Evolutionary conservation across 2,329 filamentous ascomycete genomes (phyloP).

Genomic region (Stemphylium lycopersici): DNA sequence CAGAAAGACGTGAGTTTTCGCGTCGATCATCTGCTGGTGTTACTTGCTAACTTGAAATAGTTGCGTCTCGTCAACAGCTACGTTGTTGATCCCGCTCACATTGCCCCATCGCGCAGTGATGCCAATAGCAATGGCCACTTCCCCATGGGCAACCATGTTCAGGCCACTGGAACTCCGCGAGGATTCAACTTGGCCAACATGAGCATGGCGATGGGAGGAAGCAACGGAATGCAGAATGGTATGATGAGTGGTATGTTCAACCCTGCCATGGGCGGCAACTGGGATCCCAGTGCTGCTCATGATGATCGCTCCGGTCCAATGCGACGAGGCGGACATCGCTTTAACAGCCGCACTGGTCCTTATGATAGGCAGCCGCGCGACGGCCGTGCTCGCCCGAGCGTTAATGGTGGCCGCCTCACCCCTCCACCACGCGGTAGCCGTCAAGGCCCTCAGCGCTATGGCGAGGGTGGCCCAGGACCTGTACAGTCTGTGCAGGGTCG

Average conservation of each 20-base stretch:
- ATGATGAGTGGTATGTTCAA: constrained; percentile 57
- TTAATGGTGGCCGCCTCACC: constrained; percentile 56
- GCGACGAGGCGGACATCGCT: constrained; percentile 49
- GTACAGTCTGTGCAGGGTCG: constrained; percentile 90
- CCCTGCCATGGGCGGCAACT: constrained; percentile 57
- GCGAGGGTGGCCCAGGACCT: constrained; percentile 78
- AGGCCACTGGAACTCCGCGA: constrained; percentile 80
- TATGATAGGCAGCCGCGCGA: constrained; percentile 51
- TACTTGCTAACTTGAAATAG: constrained; percentile 54
- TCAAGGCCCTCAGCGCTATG: constrained; percentile 67
- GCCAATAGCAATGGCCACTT: constrained; percentile 96
- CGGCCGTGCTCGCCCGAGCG: constrained; percentile 54
- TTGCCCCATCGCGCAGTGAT: constrained; percentile 90
- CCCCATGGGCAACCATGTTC: constrained; percentile 75
- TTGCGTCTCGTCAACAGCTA: constrained; percentile 92
- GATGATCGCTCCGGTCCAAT: constrained; percentile 52
- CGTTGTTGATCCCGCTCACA: constrained; percentile 91
- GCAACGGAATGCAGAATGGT: constrained; percentile 52
- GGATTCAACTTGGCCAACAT: constrained; percentile 87
- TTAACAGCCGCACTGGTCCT: constrained; percentile 49
- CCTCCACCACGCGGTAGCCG: constrained; percentile 57
- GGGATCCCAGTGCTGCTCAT: constrained; percentile 57
- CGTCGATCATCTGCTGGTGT: background rate
- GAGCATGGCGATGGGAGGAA: constrained; percentile 65
- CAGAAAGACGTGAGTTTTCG: constrained; percentile 75